Percentiles rank a stretch among this genome's conserved stretches.
These are phyloP conservation scores for Colletotrichum sp. DNA, from an alignment of 2,329 filamentous ascomycete species.

Conservation along the genomic window DNA sequence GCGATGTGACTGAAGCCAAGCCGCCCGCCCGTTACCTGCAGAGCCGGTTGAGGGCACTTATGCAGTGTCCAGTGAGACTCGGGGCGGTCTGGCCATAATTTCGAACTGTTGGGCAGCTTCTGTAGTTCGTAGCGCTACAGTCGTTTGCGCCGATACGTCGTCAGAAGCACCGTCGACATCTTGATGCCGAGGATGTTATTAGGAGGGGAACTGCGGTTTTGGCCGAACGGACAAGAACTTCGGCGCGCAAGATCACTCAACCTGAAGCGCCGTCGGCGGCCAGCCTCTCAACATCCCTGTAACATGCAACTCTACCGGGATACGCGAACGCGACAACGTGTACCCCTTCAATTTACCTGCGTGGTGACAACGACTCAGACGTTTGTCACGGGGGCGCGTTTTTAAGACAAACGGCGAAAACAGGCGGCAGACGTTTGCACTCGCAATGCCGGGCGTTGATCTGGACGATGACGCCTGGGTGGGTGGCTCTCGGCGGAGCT, in stretches of 20 bases:
- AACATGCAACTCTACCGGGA: not conserved
- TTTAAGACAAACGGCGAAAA: not conserved
- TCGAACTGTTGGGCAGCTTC: not conserved
- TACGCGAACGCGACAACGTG: not conserved
- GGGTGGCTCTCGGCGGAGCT: not conserved
- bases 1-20: not conserved
- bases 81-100: not conserved
- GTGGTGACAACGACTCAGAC: not conserved
- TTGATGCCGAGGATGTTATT: not conserved
- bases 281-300: not conserved
- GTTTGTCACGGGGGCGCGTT: not conserved
- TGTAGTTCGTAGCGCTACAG: not conserved
- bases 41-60: not conserved
- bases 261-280: not conserved
- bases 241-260: not conserved
- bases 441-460: not conserved
- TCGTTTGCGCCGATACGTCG: not conserved
- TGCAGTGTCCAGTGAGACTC: not conserved
- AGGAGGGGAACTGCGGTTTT: not conserved
- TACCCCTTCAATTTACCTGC: not conserved
- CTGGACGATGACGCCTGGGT: not conserved
- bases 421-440: not conserved
- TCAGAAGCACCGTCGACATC: not conserved
- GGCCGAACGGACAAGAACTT: not conserved
- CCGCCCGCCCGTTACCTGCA: not conserved